phyloP scores from a whole-genome alignment of 108 stramenopile genomes.

The Cyclotella sp. region DNA sequence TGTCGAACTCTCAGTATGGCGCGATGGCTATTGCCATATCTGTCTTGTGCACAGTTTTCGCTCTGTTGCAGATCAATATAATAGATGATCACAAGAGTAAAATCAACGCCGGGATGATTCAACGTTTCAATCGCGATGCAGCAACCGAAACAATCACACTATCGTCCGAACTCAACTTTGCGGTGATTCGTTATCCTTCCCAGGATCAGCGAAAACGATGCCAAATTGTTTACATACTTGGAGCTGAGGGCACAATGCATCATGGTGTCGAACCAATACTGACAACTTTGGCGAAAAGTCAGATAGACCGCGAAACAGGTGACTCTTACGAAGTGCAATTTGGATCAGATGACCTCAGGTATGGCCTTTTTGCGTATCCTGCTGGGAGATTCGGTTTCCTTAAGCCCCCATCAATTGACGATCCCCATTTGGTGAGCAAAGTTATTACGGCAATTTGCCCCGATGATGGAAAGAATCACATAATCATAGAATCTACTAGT shows the following conservation, averaged over 20 bases:
- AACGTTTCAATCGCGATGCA: background rate
- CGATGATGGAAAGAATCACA: background rate
- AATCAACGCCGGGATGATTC: background rate
- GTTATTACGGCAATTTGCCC: conserved; percentile 5
- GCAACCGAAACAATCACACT: background rate
- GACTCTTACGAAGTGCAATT: background rate
- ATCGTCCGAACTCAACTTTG: too few species aligned
- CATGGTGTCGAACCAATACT: conserved; percentile 9
- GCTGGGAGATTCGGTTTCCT: background rate
- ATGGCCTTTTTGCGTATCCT: conserved; percentile 1
- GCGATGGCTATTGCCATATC: too few species aligned
- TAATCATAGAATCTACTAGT: conserved; percentile 19
- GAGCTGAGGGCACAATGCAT: conserved; percentile 17
- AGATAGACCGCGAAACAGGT: background rate
- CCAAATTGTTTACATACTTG: conserved; percentile 8
- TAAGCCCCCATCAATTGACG: background rate
- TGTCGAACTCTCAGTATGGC: too few species aligned
- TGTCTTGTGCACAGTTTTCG: too few species aligned
- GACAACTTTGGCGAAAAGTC: background rate
- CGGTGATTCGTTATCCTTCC: background rate
- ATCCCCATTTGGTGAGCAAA: background rate
- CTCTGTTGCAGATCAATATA: too few species aligned
- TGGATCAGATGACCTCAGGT: background rate
- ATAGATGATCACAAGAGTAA: too few species aligned
- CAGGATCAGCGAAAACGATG: background rate